A percentile compares a stretch with the other conserved stretches of the same genome.
Conservation (phyloP, 2,329 filamentous ascomycete species). For the Pseudovirgaria hyperparasitica region DNA sequence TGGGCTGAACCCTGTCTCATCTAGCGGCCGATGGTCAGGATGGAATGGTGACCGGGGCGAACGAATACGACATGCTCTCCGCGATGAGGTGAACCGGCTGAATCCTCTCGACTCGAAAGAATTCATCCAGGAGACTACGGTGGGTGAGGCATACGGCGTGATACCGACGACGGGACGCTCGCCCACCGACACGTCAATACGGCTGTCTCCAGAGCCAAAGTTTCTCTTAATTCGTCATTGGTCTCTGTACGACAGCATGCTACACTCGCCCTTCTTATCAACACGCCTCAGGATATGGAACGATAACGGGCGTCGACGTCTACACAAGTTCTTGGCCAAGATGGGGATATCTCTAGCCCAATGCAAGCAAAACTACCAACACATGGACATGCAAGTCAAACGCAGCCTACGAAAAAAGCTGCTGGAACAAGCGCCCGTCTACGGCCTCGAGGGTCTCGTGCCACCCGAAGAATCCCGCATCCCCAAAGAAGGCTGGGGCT, state of each 20-base stretch:
- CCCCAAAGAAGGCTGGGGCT: constrained; percentile 86
- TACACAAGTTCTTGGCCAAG: constrained; percentile 91
- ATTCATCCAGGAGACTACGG: constrained; percentile 45
- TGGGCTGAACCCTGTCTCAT: constrained; percentile 45
- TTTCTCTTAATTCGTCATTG: constrained; percentile 91
- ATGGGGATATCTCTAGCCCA: constrained; percentile 94
- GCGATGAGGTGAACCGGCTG: constrained; percentile 85
- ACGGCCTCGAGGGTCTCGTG: constrained; percentile 87
- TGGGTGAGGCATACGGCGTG: constrained; percentile 59
- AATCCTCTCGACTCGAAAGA: constrained; percentile 62
- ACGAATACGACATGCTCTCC: constrained; percentile 69
- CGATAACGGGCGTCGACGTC: constrained; percentile 70
- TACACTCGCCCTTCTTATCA: constrained; percentile 90
- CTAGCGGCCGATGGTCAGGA: constrained; percentile 45
- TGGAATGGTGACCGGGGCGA: constrained; percentile 77
- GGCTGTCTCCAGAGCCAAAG: constrained; percentile 82
- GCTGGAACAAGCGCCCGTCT: constrained; percentile 81
- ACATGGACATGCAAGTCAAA: constrained; percentile 98
- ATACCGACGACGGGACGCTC: constrained; percentile 82
- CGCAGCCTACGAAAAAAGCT: constrained; percentile 73
- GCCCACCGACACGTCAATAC: constrained; percentile 83
- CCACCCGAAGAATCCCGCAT: constrained; percentile 62
- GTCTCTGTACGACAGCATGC: constrained; percentile 97
- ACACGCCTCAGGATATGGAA: constrained; percentile 90
- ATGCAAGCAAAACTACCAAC: constrained; percentile 89